Evolutionary conservation across 2,329 filamentous ascomycete species (phyloP).

Genomic region (Fusarium nelsonii): DNA sequence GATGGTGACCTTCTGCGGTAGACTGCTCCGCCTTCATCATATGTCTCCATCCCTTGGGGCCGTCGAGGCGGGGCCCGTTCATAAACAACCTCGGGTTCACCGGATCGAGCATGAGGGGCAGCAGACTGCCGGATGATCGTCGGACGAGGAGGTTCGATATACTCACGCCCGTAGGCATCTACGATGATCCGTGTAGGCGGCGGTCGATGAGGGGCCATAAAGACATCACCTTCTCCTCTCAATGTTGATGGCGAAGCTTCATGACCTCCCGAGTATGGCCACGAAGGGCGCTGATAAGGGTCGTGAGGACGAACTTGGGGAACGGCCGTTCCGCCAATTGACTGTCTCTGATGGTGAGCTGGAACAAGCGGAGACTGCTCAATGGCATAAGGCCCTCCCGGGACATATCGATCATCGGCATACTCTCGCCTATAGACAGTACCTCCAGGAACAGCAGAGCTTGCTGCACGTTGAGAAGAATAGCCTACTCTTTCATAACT

Average conservation of each 20-base stretch:
- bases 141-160: slow-evolving; percentile 67
- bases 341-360: slow-evolving; percentile 51
- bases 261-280: slow-evolving; percentile 60
- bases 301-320: slow-evolving; percentile 59
- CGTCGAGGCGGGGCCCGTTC: slow-evolving; percentile 71
- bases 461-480: slow-evolving; percentile 45
- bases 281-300: slow-evolving; percentile 56
- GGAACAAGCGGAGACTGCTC: slow-evolving; percentile 55
- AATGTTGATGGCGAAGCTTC: slow-evolving; percentile 61
- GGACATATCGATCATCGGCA: slow-evolving; percentile 50
- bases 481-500: slow-evolving; percentile 51
- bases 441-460: slow-evolving; percentile 46
- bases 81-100: slow-evolving; percentile 71
- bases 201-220: slow-evolving; percentile 64
- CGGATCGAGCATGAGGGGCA: slow-evolving; percentile 59
- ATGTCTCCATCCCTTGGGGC: slow-evolving; percentile 60
- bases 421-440: slow-evolving; percentile 53
- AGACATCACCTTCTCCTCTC: slow-evolving; percentile 63
- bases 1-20: slow-evolving; percentile 66
- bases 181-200: slow-evolving; percentile 77
- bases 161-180: slow-evolving; percentile 86
- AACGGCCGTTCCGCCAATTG: slow-evolving; percentile 28
- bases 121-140: slow-evolving; percentile 64
- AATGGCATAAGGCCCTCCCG: slow-evolving; percentile 50
- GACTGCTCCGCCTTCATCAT: slow-evolving; percentile 63